Percentiles rank a stretch among this genome's conserved stretches.
Conservation (phyloP, 169 alveolate genomes). For the Plasmodium coatneyi region DNA sequence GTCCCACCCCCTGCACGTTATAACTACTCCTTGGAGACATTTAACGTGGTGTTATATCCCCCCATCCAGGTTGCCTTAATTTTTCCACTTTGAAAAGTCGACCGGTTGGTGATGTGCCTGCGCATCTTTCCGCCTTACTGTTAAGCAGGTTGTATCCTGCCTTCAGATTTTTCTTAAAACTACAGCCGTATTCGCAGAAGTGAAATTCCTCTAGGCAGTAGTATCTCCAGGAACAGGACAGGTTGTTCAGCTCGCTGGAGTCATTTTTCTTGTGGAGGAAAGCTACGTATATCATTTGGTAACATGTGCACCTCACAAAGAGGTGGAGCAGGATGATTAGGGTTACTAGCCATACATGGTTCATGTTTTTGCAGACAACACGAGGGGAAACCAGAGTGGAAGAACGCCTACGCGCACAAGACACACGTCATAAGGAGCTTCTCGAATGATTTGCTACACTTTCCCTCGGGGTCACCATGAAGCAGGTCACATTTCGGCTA, state of each 20-base stretch:
- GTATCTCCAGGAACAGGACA: slow-evolving; percentile 59
- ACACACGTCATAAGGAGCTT: background rate
- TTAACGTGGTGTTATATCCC: background rate
- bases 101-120: background rate
- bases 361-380: slow-evolving; percentile 32
- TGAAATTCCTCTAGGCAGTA: slow-evolving; percentile 32
- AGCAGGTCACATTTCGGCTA: background rate
- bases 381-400: background rate
- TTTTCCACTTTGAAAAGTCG: background rate
- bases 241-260: background rate
- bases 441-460: background rate
- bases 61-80: background rate
- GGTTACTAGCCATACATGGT: slow-evolving; percentile 24
- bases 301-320: slow-evolving; percentile 29
- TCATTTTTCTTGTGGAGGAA: background rate
- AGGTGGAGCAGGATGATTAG: background rate
- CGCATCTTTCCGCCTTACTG: background rate
- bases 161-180: slow-evolving; percentile 30
- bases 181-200: slow-evolving; percentile 50
- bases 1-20: background rate
- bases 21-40: background rate
- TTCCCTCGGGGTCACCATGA: background rate
- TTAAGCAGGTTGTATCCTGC: slow-evolving; percentile 54
- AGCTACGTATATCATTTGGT: slow-evolving; percentile 51
- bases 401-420: background rate